Conservation (phyloP, 805 yeast species). For the Metschnikowia noctiluminum region DNA sequence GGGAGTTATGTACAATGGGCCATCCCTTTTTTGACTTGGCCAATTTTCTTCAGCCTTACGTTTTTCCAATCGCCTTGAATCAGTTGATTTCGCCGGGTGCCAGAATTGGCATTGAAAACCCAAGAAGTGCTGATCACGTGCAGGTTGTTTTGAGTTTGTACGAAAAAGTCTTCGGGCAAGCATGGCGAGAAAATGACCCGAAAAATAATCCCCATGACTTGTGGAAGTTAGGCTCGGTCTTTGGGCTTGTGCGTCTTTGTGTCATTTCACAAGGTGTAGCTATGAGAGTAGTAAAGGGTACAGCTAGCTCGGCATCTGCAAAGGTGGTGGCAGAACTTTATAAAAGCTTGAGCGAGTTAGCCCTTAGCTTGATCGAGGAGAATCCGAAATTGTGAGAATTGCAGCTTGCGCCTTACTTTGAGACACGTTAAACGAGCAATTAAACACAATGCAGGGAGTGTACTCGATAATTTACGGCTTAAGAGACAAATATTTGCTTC, state of each 20-base stretch:
- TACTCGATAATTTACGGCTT: too few relatives aligned
- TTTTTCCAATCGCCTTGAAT: slow-evolving; percentile 40
- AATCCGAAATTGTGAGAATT: slow-evolving; percentile 6
- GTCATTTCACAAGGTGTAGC: slow-evolving; percentile 64
- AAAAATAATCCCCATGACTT: slow-evolving; percentile 42
- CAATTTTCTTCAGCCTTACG: slow-evolving; percentile 54
- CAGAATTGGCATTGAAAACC: slow-evolving; percentile 32
- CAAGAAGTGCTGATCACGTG: slow-evolving; percentile 20
- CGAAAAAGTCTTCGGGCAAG: slow-evolving; percentile 20
- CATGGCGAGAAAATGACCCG: slow-evolving; percentile 32
- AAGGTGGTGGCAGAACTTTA: slow-evolving; percentile 35
- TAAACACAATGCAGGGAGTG: not conserved
- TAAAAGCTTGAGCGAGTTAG: slow-evolving; percentile 29
- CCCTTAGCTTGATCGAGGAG: slow-evolving; percentile 16
- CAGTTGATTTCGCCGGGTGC: slow-evolving; percentile 21
- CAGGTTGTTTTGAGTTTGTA: slow-evolving; percentile 27
- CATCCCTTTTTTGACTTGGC: slow-evolving; percentile 63
- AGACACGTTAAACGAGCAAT: not conserved
- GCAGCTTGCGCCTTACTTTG: not conserved
- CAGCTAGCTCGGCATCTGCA: slow-evolving; percentile 54
- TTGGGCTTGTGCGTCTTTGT: slow-evolving; percentile 51
- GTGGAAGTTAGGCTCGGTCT: slow-evolving; percentile 55
- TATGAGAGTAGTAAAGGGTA: slow-evolving; percentile 49
- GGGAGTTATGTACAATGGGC: slow-evolving; percentile 66
- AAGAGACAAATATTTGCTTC: too few relatives aligned